These are phyloP conservation scores for Diplodia sapinea DNA, from an alignment of 2,329 filamentous ascomycete genomes.

Conservation along the genomic window DNA sequence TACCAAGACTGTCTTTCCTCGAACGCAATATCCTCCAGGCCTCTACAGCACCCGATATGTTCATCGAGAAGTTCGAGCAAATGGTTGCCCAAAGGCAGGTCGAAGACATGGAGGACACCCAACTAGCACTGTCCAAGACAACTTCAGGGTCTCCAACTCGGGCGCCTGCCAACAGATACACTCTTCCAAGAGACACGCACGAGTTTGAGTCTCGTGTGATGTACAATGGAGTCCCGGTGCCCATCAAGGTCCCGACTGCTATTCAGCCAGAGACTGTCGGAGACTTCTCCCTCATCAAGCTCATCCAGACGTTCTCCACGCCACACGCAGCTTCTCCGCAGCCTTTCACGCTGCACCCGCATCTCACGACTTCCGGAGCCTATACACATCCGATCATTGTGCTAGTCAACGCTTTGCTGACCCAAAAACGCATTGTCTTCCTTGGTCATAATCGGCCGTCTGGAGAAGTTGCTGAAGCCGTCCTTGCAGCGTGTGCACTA, in stretches of 20 bases:
- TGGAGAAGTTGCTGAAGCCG: slow-evolving; percentile 95
- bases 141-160: slow-evolving; percentile 47
- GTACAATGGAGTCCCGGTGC: slow-evolving; percentile 96
- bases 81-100: slow-evolving; percentile 85
- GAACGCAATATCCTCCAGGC: slow-evolving; percentile 87
- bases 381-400: slow-evolving; percentile 95
- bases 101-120: slow-evolving; percentile 57
- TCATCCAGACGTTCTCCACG: slow-evolving; percentile 91
- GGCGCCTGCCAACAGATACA: slow-evolving; percentile 71
- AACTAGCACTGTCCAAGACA: slow-evolving; percentile 34
- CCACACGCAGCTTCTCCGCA: slow-evolving; percentile 82
- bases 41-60: slow-evolving; percentile 93
- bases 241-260: slow-evolving; percentile 93
- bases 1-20: slow-evolving; percentile 82
- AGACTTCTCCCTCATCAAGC: slow-evolving; percentile 95
- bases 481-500: slow-evolving; percentile 92
- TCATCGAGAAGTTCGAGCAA: slow-evolving; percentile 95
- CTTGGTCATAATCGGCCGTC: slow-evolving; percentile 94
- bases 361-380: slow-evolving; percentile 89
- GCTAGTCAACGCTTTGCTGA: slow-evolving; percentile 90
- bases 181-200: slow-evolving; percentile 89
- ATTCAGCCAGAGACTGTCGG: slow-evolving; percentile 95
- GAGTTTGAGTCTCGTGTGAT: slow-evolving; percentile 95
- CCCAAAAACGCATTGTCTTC: slow-evolving; percentile 96
- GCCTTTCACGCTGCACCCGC: slow-evolving; percentile 83